A percentile compares a stretch with the other conserved stretches of the same genome.
Evolutionary conservation across 192 early-diverging fungal species (phyloP).

Genomic region (Lobosporangium transversale): DNA sequence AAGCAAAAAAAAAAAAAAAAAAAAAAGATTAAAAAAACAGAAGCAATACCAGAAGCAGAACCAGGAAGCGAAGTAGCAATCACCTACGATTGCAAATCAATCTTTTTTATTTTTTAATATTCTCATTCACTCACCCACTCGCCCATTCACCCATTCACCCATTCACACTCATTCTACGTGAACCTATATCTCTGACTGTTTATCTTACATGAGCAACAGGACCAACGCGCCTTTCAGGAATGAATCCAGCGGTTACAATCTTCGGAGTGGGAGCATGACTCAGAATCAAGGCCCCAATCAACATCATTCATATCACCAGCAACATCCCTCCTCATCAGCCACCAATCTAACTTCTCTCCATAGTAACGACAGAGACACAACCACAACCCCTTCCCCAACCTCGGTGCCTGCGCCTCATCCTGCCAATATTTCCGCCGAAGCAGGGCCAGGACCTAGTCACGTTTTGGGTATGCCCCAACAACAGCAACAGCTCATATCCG

Average conservation of each 20-base stretch:
- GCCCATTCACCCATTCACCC: neutral
- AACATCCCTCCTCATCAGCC: neutral
- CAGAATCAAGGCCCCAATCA: constrained; percentile 8
- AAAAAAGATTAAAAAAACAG: no score
- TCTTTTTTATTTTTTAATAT: no score
- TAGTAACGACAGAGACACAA: neutral
- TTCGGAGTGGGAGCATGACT: neutral
- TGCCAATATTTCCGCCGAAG: neutral
- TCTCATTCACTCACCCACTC: neutral
- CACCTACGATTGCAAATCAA: no score
- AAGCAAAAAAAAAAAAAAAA: no score
- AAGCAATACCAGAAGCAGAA: no score
- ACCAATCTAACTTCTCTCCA: neutral
- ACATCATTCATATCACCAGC: constrained; percentile 7
- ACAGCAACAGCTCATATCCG: neutral
- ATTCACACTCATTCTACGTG: neutral
- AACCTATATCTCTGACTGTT: no score
- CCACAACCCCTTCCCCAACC: neutral
- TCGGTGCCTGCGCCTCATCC: neutral
- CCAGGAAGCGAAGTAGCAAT: no score
- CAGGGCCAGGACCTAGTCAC: neutral
- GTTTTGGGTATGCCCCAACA: neutral
- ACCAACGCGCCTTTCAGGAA: constrained; percentile 27
- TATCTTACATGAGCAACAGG: constrained; percentile 31
- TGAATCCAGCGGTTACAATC: constrained; percentile 18